phyloP scores from a whole-genome alignment of 495 filamentous ascomycete genomes.

The Choiromyces venosus region DNA sequence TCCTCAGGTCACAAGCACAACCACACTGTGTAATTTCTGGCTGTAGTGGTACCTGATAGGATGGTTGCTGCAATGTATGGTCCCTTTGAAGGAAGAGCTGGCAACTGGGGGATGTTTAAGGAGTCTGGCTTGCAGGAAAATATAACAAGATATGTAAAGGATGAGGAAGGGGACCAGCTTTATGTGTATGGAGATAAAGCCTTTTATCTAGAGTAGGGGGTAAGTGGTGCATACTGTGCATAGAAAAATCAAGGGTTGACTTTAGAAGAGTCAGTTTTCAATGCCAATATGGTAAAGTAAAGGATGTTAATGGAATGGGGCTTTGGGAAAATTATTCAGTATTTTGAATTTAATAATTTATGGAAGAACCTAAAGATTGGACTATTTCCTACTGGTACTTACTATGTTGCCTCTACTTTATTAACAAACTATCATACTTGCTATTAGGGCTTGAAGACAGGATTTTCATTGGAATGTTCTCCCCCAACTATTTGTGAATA shows the following conservation, averaged over 20 bases:
- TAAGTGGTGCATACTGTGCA: neutral
- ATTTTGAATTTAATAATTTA: neutral
- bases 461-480: neutral
- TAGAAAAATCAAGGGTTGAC: neutral
- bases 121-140: neutral
- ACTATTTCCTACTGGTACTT: too few relatives aligned
- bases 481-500: neutral
- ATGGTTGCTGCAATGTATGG: neutral
- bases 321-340: neutral
- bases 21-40: neutral
- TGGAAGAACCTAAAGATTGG: neutral
- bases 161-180: neutral
- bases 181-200: neutral
- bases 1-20: neutral
- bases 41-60: neutral
- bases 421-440: neutral
- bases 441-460: neutral
- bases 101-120: neutral
- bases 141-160: neutral
- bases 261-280: neutral
- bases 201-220: neutral
- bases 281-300: neutral
- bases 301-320: neutral
- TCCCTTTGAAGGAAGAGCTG: neutral
- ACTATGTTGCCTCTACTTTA: neutral